These are phyloP conservation scores for Ormosia emarginata DNA, from an alignment of 306 rosid species.

Conservation along the genomic window DNA sequence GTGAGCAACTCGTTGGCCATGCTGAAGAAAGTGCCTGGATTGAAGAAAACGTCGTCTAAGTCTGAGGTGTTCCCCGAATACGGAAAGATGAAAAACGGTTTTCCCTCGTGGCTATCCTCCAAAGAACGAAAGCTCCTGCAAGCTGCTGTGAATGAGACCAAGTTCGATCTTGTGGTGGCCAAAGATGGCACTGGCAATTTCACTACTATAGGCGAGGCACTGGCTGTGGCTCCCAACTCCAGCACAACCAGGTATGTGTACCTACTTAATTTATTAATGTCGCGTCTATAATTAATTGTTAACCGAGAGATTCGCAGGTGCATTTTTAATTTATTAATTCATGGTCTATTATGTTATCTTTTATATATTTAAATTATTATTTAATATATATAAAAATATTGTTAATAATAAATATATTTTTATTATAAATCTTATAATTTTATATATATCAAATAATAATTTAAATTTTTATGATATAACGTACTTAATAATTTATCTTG, in stretches of 20 bases:
- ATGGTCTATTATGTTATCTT: too few relatives aligned
- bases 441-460: too few relatives aligned
- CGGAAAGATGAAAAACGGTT: constrained; percentile 48
- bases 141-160: constrained; percentile 34
- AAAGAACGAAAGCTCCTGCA: constrained; percentile 53
- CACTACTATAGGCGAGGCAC: constrained; percentile 63
- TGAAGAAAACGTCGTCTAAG: neutral
- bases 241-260: constrained; percentile 55
- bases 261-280: neutral
- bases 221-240: constrained; percentile 68
- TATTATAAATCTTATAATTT: too few relatives aligned
- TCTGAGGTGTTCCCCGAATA: constrained; percentile 46
- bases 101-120: constrained; percentile 59
- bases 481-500: neutral
- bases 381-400: too few relatives aligned
- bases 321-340: too few relatives aligned
- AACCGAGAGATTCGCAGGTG: too few relatives aligned
- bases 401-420: too few relatives aligned
- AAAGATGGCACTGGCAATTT: constrained; percentile 85
- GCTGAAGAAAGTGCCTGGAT: constrained; percentile 56
- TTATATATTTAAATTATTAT: too few relatives aligned
- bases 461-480: too few relatives aligned
- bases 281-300: neutral
- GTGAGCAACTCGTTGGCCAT: constrained; percentile 69
- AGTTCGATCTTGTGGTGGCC: constrained; percentile 58